Conservation (phyloP, 2,329 filamentous ascomycete genomes). For the Chaetomiaceae sp. region DNA sequence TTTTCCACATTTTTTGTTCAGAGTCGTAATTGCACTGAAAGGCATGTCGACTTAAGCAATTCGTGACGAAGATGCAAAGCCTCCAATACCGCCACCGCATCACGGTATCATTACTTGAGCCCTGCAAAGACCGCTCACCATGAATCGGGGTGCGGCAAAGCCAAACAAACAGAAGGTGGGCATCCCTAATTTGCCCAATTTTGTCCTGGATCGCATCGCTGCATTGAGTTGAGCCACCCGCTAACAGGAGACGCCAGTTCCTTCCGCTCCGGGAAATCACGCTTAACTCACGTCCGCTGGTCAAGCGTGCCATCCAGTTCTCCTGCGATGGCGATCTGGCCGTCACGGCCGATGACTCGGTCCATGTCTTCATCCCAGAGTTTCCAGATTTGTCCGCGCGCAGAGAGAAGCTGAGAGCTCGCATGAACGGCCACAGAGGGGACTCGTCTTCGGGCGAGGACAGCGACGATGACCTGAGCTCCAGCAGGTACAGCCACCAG, state of each 20-base stretch:
- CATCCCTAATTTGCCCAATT: too few species aligned
- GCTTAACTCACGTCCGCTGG: slow-evolving; percentile 26
- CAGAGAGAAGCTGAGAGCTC: slow-evolving; percentile 6
- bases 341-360: slow-evolving; percentile 49
- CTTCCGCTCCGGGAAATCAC: slow-evolving; percentile 39
- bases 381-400: slow-evolving; percentile 23
- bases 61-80: slow-evolving; percentile 2
- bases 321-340: slow-evolving; percentile 54
- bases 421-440: neutral
- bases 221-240: too few species aligned
- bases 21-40: neutral
- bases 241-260: slow-evolving; percentile 27
- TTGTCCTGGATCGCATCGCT: too few species aligned
- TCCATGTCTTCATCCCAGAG: slow-evolving; percentile 26
- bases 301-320: slow-evolving; percentile 41
- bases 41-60: too few species aligned
- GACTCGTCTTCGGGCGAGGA: slow-evolving; percentile 22
- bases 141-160: slow-evolving; percentile 3
- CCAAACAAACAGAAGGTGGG: slow-evolving; percentile 21
- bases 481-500: slow-evolving; percentile 21
- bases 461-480: slow-evolving; percentile 20
- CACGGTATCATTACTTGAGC: neutral
- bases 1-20: too few species aligned
- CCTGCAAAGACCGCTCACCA: neutral
- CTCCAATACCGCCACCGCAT: neutral